These are phyloP conservation scores for Termitomyces heimii DNA, from an alignment of 768 basidiomycete species.

Conservation along the genomic window DNA sequence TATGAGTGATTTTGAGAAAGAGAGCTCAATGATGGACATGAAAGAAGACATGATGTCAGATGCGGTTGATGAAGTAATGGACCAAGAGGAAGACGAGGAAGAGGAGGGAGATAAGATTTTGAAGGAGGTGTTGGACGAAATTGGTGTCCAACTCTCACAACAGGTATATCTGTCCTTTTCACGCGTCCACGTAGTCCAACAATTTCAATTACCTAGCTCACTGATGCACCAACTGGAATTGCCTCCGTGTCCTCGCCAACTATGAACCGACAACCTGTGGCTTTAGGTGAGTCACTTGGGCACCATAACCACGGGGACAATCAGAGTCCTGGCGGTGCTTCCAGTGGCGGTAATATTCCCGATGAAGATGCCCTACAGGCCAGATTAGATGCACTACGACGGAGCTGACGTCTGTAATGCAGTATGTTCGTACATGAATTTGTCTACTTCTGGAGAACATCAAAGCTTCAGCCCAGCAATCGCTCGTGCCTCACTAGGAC, in stretches of 20 bases:
- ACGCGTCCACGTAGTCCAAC: slow-evolving; percentile 6
- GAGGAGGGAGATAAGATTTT: slow-evolving; percentile 94
- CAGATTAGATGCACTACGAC: slow-evolving; percentile 82
- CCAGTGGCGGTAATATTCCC: slow-evolving; percentile 37
- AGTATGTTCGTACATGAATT: neutral
- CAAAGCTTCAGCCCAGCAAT: slow-evolving; percentile 56
- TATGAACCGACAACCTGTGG: slow-evolving; percentile 71
- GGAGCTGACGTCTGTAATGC: slow-evolving; percentile 37
- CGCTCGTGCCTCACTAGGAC: slow-evolving; percentile 67
- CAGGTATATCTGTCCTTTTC: slow-evolving; percentile 38
- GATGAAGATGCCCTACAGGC: slow-evolving; percentile 96
- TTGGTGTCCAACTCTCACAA: slow-evolving; percentile 88
- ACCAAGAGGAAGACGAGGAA: slow-evolving; percentile 95
- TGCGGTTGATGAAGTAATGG: slow-evolving; percentile 86
- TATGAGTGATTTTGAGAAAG: slow-evolving; percentile 97
- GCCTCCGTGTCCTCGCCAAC: slow-evolving; percentile 54
- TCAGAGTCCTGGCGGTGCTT: slow-evolving; percentile 29
- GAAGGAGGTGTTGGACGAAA: slow-evolving; percentile 95
- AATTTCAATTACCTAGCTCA: slow-evolving; percentile 46
- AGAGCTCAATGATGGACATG: slow-evolving; percentile 99
- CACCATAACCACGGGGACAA: slow-evolving; percentile 17
- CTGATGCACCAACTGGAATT: slow-evolving; percentile 75
- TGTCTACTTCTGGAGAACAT: neutral
- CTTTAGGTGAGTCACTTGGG: slow-evolving; percentile 66
- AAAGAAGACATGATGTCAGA: slow-evolving; percentile 99